phyloP scores from a whole-genome alignment of 202 grass and related monocot genomes.

The Schoenoplectus tabernaemontani region DNA sequence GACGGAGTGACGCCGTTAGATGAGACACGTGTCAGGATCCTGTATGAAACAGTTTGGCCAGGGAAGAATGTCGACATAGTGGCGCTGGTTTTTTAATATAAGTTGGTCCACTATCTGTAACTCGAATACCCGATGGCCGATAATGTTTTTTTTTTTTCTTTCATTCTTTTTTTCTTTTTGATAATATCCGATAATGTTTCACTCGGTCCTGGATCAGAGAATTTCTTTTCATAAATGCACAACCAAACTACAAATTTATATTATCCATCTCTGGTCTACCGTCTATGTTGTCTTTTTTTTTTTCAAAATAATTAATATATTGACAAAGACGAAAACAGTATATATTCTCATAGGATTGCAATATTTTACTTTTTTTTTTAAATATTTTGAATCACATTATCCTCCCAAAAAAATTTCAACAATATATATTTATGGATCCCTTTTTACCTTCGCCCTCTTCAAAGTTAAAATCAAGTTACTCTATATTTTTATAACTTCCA shows the following conservation, averaged over 20 bases:
- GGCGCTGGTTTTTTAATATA: background rate
- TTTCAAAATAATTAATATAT: background rate
- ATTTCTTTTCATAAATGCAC: background rate
- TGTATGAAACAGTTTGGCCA: background rate
- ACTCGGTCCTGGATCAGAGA: background rate
- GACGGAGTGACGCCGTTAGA: background rate
- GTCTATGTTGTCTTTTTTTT: background rate
- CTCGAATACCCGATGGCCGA: background rate
- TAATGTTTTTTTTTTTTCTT: background rate
- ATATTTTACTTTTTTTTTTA: no score
- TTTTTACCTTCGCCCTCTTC: no score
- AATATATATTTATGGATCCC: no score
- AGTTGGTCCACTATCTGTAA: background rate
- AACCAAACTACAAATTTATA: no score
- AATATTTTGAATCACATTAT: no score
- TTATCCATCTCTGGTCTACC: background rate
- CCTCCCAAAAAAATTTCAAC: no score
- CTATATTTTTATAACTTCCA: no score
- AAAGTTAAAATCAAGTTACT: no score
- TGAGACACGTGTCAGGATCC: background rate
- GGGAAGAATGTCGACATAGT: slow-evolving; percentile 6
- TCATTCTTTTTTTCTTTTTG: no score
- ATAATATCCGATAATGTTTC: no score
- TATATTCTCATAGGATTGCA: background rate
- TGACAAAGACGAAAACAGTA: background rate